Percentiles rank a stretch among this genome's conserved stretches.
These are phyloP conservation scores for Hypoxylon lenormandii DNA, from an alignment of 495 filamentous ascomycete genomes.

Conservation along the genomic window DNA sequence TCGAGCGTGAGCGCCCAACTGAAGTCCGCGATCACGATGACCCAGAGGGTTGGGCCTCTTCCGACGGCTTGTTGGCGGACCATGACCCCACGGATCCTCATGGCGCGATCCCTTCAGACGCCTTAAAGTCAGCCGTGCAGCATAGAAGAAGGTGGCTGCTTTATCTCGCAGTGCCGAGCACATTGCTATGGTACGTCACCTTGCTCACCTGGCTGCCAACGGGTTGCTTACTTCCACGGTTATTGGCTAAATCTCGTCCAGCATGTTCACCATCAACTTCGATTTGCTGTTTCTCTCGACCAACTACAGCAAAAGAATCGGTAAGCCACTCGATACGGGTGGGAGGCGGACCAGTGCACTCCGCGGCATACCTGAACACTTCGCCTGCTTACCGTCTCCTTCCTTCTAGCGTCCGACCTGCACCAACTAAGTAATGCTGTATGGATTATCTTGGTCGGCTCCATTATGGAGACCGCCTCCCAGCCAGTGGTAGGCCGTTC, in stretches of 20 bases:
- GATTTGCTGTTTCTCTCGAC: conserved; percentile 15
- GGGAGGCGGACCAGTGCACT: not conserved
- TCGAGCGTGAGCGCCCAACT: not conserved
- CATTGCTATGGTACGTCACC: conserved; percentile 8
- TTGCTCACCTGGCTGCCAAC: not conserved
- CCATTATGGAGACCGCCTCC: conserved; percentile 10
- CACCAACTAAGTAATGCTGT: conserved; percentile 12
- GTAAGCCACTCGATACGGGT: not conserved
- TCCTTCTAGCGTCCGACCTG: conserved; percentile 9
- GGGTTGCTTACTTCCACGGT: not conserved
- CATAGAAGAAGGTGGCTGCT: conserved; percentile 5
- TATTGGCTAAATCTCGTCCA: not conserved
- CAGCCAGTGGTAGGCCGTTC: conserved; percentile 5
- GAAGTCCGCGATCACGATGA: conserved; percentile 8
- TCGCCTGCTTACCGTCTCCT: not conserved
- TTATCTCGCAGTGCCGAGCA: conserved; percentile 6
- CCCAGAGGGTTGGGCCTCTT: not conserved
- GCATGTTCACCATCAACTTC: conserved; percentile 20
- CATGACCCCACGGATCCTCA: not conserved
- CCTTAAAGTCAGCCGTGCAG: not conserved
- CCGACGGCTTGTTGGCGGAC: conserved; percentile 5
- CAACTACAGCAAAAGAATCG: conserved; percentile 21
- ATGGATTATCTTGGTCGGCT: conserved; percentile 13
- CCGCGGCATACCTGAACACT: not conserved
- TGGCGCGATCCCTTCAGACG: not conserved